These are phyloP conservation scores for Kwoniella botswanensis DNA, from an alignment of 768 basidiomycete genomes.

Conservation along the genomic window DNA sequence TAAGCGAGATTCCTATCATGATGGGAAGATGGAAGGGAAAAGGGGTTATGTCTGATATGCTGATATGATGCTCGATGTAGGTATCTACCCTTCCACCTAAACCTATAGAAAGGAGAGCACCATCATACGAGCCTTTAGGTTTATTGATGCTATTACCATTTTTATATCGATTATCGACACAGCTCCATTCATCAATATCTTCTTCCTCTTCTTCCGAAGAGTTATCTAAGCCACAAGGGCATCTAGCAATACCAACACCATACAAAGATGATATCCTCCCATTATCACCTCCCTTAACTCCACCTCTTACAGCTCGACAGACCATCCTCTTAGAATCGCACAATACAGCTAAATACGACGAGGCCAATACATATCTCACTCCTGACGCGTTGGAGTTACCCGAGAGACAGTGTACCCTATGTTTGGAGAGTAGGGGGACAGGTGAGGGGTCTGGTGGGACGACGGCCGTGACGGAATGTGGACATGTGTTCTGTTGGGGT, in stretches of 20 bases:
- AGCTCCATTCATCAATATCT: neutral
- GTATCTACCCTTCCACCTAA: constrained; percentile 50
- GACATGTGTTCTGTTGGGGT: constrained; percentile 59
- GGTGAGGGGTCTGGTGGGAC: constrained; percentile 54
- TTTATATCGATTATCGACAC: constrained; percentile 24
- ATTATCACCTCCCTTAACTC: constrained; percentile 26
- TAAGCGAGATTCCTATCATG: no score
- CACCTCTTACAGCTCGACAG: constrained; percentile 32
- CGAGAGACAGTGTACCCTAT: constrained; percentile 54
- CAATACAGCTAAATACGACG: constrained; percentile 26
- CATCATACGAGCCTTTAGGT: constrained; percentile 54
- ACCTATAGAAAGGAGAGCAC: constrained; percentile 28
- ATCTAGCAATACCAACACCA: constrained; percentile 6
- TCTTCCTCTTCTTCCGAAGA: constrained; percentile 2
- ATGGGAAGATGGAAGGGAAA: no score
- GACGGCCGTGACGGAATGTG: constrained; percentile 57
- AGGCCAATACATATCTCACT: constrained; percentile 46
- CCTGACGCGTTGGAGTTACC: constrained; percentile 30
- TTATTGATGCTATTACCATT: constrained; percentile 47
- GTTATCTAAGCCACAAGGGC: neutral
- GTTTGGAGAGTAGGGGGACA: constrained; percentile 53
- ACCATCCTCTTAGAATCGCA: constrained; percentile 28
- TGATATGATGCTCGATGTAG: constrained; percentile 20
- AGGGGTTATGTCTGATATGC: no score
- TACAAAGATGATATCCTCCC: constrained; percentile 16